phyloP scores from a whole-genome alignment of 1,284 basidiomycete species.

The Ustilago loliicola region DNA sequence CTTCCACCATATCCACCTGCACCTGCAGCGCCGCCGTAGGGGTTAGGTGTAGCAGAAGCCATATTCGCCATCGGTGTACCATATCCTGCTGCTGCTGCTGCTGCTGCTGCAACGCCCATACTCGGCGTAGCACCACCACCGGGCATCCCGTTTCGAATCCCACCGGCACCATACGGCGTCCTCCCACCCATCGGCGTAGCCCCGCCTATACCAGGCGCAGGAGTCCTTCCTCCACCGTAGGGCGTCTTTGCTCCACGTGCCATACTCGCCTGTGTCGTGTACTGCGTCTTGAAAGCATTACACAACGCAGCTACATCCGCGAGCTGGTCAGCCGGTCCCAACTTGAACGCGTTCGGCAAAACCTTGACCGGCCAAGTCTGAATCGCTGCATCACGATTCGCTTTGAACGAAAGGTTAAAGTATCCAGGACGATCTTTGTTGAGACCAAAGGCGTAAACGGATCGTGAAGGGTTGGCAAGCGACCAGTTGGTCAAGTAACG shows the following conservation, averaged over 20 bases:
- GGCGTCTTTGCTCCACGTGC: slow-evolving; percentile 61
- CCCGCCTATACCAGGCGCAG: slow-evolving; percentile 45
- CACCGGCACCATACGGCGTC: slow-evolving; percentile 36
- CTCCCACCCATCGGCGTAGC: slow-evolving; percentile 43
- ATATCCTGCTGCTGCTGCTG: slow-evolving; percentile 21
- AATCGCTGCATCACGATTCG: slow-evolving; percentile 74
- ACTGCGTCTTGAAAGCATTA: slow-evolving; percentile 70
- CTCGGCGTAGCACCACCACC: slow-evolving; percentile 29
- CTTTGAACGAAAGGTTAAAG: slow-evolving; percentile 92
- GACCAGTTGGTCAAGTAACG: slow-evolving; percentile 63
- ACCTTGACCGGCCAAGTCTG: slow-evolving; percentile 71
- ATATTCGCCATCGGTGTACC: slow-evolving; percentile 36
- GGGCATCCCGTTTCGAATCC: slow-evolving; percentile 30
- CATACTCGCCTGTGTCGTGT: slow-evolving; percentile 62
- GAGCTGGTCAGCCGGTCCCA: slow-evolving; percentile 65
- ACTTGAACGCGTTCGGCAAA: slow-evolving; percentile 67
- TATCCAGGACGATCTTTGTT: slow-evolving; percentile 91
- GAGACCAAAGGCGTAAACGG: slow-evolving; percentile 94
- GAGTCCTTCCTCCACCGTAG: slow-evolving; percentile 51
- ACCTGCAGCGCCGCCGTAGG: slow-evolving; percentile 29
- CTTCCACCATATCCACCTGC: slow-evolving; percentile 22
- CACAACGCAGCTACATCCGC: slow-evolving; percentile 65
- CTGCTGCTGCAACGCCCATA: slow-evolving; percentile 19
- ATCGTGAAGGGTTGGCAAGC: slow-evolving; percentile 94
- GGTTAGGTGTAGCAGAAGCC: slow-evolving; percentile 45